Conservation (phyloP, 2,329 filamentous ascomycete species). For the Fusarium odoratissimum region DNA sequence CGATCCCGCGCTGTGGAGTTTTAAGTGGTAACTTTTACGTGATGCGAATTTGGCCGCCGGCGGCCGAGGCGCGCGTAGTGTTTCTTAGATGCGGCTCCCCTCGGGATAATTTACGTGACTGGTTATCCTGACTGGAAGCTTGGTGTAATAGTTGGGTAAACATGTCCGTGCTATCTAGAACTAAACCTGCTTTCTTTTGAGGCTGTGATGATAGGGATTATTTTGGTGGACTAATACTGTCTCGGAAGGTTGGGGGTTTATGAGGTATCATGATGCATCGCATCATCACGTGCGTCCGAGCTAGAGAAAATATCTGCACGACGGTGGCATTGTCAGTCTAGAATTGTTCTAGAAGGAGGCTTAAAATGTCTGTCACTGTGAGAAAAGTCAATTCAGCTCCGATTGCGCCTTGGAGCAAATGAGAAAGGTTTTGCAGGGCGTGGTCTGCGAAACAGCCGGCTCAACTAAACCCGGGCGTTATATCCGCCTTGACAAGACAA, state of each 20-base stretch:
- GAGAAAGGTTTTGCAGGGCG: background rate
- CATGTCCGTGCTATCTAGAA: background rate
- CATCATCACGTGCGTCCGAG: background rate
- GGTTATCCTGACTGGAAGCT: background rate
- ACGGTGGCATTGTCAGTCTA: background rate
- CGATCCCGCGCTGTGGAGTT: background rate
- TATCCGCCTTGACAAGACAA: background rate
- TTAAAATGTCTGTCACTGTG: background rate
- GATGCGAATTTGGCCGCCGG: background rate
- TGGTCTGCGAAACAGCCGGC: background rate
- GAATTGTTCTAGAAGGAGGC: background rate
- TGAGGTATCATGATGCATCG: background rate
- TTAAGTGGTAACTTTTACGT: slow-evolving; percentile 21
- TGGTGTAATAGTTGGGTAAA: slow-evolving; percentile 5
- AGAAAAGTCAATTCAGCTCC: background rate
- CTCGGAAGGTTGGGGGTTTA: background rate
- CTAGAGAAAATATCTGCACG: background rate
- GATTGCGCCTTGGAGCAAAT: background rate
- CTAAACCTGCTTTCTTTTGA: background rate
- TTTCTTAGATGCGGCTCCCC: slow-evolving; percentile 16
- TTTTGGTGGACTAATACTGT: background rate
- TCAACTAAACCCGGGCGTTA: background rate
- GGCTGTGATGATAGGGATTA: accelerated
- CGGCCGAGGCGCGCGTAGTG: slow-evolving; percentile 10
- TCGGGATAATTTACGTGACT: slow-evolving; percentile 3